Conservation (phyloP, 140 eudicot species). For the Oenanthe javanica region DNA sequence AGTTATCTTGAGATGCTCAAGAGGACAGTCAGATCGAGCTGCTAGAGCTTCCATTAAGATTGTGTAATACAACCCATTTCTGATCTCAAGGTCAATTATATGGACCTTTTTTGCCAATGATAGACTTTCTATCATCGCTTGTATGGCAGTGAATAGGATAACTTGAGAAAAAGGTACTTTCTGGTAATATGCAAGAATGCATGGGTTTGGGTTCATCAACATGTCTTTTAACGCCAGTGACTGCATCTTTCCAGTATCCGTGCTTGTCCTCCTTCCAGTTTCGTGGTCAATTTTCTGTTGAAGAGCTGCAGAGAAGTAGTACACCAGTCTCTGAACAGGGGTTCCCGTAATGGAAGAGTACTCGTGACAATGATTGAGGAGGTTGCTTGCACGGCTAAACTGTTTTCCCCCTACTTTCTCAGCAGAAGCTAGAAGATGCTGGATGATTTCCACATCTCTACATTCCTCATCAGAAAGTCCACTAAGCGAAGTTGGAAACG, state of each 20-base stretch:
- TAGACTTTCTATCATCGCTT: background rate
- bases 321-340: slow-evolving; percentile 23
- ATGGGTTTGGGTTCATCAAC: background rate
- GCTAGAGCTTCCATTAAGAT: slow-evolving; percentile 2
- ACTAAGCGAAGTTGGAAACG: background rate
- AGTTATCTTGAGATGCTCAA: slow-evolving; percentile 3
- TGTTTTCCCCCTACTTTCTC: slow-evolving; percentile 24
- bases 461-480: slow-evolving; percentile 10
- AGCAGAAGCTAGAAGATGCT: slow-evolving; percentile 24
- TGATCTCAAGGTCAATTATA: slow-evolving; percentile 7
- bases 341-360: slow-evolving; percentile 7
- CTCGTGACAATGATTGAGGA: slow-evolving; percentile 15
- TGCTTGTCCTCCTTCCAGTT: background rate
- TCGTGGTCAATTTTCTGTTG: slow-evolving; percentile 17
- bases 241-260: background rate
- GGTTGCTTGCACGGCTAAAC: slow-evolving; percentile 16
- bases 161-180: background rate
- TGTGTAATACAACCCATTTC: background rate
- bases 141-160: slow-evolving; percentile 3
- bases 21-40: background rate
- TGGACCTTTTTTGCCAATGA: slow-evolving; percentile 2
- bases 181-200: background rate
- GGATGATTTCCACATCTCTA: slow-evolving; percentile 20
- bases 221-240: slow-evolving; percentile 4
- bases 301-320: slow-evolving; percentile 28